Evolutionary conservation across 768 basidiomycete species (phyloP), one percentile per base, ranked within the genome.

Genomic region (Kwoniella bestiolae): DNA sequence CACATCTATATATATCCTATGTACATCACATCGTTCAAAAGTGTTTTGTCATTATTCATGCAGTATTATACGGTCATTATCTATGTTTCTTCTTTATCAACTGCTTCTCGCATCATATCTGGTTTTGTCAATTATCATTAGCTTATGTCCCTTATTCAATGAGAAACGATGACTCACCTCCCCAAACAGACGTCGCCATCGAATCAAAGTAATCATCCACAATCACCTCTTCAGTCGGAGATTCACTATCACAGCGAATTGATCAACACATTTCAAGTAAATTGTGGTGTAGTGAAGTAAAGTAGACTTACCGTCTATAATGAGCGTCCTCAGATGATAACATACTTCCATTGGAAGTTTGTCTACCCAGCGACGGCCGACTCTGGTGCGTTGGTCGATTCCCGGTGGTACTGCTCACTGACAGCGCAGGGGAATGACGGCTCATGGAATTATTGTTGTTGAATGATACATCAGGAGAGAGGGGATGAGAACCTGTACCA

Each of bases 31-130:
- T 47, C 25, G 25, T 18, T 21, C 1, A 18, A 41, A 41, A 41
- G 8, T 41, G 38, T 41, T 41, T 9, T 47, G 25, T 25, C 46
- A 50, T 50, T 50, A 23, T 23, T 49, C 21, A 49, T 49, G 47
- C 14, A 28, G 5, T 28, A 56, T 62, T 41, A 12, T 28, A 41
- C 38, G 18, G 18, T 41, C 38, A n/a, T n/a, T n/a, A 41, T 60
- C 46, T 67, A 70, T 49, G 18, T 35, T 25, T 61, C 60, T 53
- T 72, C 70, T 29, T 69, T 41, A 32, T 76, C 75, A 3, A 70
- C 68, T 31, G 75, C 75, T 60, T 76, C 70, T 45, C 75, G 46
- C 75, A 76, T 76, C 75, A 76, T 76, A 59, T 76, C 74, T 75
- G 41, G 3, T 16, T 4, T n/a, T n/a, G n/a, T n/a, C 12, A 63